phyloP scores from a whole-genome alignment of 495 filamentous ascomycete genomes.

The Rusavskia elegans region DNA sequence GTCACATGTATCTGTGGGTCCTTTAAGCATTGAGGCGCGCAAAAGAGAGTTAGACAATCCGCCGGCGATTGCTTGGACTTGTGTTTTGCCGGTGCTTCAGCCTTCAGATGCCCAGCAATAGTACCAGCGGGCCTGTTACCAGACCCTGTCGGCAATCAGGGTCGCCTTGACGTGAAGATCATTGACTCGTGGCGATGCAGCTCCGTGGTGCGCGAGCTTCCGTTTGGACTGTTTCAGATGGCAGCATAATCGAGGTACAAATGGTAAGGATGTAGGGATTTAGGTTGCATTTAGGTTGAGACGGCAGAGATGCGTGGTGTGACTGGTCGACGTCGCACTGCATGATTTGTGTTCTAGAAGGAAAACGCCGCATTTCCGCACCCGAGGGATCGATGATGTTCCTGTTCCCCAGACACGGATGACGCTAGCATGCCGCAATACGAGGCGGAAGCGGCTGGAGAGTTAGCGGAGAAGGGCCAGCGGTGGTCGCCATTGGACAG shows the following conservation, averaged over 20 bases:
- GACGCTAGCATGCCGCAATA: neutral
- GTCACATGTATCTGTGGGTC: neutral
- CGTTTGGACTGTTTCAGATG: neutral
- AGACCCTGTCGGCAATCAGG: neutral
- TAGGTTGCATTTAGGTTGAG: neutral
- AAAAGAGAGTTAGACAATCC: constrained; percentile 1
- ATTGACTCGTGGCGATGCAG: neutral
- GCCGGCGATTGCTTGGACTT: neutral
- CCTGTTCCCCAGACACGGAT: neutral
- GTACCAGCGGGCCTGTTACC: neutral
- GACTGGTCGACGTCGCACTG: neutral
- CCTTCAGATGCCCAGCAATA: neutral
- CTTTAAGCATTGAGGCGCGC: constrained; percentile 2
- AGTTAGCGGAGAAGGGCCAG: neutral
- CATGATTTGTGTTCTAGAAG: neutral
- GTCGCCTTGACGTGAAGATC: neutral
- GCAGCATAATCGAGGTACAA: neutral
- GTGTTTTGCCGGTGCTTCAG: constrained; percentile 1
- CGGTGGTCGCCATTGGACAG: neutral
- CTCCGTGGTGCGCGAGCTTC: neutral
- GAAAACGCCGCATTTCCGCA: neutral
- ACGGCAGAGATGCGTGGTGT: neutral
- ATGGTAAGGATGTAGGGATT: no score
- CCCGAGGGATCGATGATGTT: no score
- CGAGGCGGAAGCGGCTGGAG: neutral